Evolutionary conservation across 768 basidiomycete species (phyloP), one percentile per base, ranked within the genome.

Genomic region (Pleurotus djamor): DNA sequence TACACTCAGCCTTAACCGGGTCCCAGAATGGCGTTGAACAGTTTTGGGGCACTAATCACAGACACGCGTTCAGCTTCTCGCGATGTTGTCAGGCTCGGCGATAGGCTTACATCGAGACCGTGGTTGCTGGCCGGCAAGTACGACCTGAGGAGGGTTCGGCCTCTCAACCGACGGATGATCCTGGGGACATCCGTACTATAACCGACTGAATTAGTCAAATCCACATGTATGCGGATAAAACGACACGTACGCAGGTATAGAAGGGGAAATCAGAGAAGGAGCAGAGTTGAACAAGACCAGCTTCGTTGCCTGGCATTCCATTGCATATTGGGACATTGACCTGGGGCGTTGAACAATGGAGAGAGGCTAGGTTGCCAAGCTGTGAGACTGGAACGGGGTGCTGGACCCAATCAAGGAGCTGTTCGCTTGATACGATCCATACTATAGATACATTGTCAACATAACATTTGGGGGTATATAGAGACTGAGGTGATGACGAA

Each of bases 1-100:
- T 72, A 63, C 91, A 92, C 38, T 76, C 72, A 64, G 83, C 86
- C 32, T 63, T 75, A 52, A 91, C 79, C 1, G 91, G 91, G 69
- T 92, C 90, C 88, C 89, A 92, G 79, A 89, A 92, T 3, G 87
- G 79, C 8, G 89, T 91, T 4, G 87, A 86, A 71, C 89, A 91
- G 72, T 89, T 88, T 17, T 78, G 59, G 28, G 89, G 83, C 2
- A 91, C 87, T 88, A 60, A 8, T 47, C 21, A 28, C 21, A 28
- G 21, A 28, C 21, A 28, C n/a, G 17, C 17, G 44, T 35, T 52
- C 43, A 47, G 56, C 35, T 8, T n/a, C 1, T 8, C 28, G 32
- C 32, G 6, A 49, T 28, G 13, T 61, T 16, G 36, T 45, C n/a
- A 5, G 48, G 13, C 33, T 7, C 14, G 33, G 12, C 47, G 14